These are phyloP conservation scores for Syzygium syzygioides DNA, from an alignment of 441 rosid genomes.

Conservation along the genomic window DNA sequence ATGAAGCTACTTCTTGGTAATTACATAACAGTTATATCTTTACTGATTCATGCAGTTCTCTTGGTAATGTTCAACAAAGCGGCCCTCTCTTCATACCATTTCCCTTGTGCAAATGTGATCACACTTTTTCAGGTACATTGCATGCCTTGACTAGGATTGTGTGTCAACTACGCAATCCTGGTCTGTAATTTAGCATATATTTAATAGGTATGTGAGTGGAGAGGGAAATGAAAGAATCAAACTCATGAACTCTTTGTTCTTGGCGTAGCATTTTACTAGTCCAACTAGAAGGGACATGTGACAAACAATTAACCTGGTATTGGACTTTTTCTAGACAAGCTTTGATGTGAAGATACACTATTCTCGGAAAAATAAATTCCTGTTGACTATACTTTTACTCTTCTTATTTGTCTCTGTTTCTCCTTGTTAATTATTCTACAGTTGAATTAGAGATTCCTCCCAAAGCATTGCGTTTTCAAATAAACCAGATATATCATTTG, in stretches of 20 bases:
- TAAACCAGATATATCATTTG: background rate
- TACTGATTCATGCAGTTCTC: constrained; percentile 38
- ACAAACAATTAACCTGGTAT: background rate
- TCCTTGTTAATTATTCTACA: background rate
- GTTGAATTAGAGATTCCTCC: background rate
- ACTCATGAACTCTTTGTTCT: background rate
- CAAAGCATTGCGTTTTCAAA: background rate
- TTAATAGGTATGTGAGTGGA: background rate
- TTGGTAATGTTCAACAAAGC: constrained; percentile 92
- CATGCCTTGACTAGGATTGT: background rate
- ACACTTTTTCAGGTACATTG: constrained; percentile 69
- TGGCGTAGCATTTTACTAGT: background rate
- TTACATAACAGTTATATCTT: background rate
- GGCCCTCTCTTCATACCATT: constrained; percentile 81
- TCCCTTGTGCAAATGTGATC: constrained; percentile 77
- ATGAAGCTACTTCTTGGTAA: background rate
- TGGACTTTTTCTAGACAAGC: background rate
- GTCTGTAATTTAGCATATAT: background rate
- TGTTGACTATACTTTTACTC: background rate
- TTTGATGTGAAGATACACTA: background rate
- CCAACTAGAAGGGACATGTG: background rate
- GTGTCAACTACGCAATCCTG: background rate
- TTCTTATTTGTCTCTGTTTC: background rate
- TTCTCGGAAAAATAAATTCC: background rate
- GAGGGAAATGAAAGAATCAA: background rate